phyloP scores from a whole-genome alignment of 495 filamentous ascomycete species.

The Chaetomium cochliodes region DNA sequence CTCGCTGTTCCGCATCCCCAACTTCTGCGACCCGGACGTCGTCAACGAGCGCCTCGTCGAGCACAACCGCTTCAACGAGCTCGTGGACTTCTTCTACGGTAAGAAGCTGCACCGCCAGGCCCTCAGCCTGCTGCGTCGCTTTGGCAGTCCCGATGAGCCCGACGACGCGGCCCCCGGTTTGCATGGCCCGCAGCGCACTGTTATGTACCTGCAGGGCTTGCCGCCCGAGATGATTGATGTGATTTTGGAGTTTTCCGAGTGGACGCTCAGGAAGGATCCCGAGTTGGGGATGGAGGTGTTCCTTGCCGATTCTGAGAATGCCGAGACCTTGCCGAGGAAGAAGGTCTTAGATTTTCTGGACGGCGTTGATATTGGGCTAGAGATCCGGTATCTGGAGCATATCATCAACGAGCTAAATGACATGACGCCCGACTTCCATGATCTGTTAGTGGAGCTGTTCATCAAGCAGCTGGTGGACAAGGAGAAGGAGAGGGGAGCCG shows the following conservation, averaged over 20 bases:
- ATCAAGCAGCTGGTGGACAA: slow-evolving; percentile 59
- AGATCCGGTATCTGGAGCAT: slow-evolving; percentile 85
- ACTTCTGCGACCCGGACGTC: slow-evolving; percentile 94
- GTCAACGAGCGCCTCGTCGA: slow-evolving; percentile 91
- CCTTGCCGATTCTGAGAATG: slow-evolving; percentile 89
- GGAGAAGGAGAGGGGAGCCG: slow-evolving; percentile 45
- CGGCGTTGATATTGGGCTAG: slow-evolving; percentile 64
- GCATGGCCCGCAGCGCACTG: slow-evolving; percentile 79
- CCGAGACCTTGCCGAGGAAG: slow-evolving; percentile 79
- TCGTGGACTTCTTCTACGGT: slow-evolving; percentile 95
- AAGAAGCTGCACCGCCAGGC: slow-evolving; percentile 91
- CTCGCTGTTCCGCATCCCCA: slow-evolving; percentile 90
- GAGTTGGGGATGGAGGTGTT: slow-evolving; percentile 93
- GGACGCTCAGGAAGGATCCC: slow-evolving; percentile 73
- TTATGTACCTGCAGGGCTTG: slow-evolving; percentile 86
- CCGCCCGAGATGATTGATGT: slow-evolving; percentile 85
- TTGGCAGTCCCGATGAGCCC: slow-evolving; percentile 70
- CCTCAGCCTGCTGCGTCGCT: slow-evolving; percentile 75
- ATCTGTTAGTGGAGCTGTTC: slow-evolving; percentile 74
- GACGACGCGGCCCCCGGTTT: slow-evolving; percentile 64
- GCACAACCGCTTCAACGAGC: slow-evolving; percentile 82
- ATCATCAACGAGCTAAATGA: slow-evolving; percentile 86
- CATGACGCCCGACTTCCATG: slow-evolving; percentile 79
- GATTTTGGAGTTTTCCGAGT: slow-evolving; percentile 86
- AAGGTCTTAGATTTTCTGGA: slow-evolving; percentile 72